phyloP scores from a whole-genome alignment of 257 asterid species.

The Rubia yunnanensis region DNA sequence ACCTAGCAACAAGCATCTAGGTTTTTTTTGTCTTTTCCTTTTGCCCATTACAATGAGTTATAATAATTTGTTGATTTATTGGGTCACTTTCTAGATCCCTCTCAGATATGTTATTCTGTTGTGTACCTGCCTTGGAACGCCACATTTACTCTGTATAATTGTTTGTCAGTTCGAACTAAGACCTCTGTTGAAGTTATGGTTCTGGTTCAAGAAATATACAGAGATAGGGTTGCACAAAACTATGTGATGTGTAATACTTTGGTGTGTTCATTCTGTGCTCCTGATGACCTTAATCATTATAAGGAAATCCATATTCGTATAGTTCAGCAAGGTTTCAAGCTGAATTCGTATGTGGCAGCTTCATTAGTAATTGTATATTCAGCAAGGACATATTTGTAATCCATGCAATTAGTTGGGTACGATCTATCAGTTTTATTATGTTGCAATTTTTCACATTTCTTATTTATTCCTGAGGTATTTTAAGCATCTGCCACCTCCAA shows the following conservation, averaged over 20 bases:
- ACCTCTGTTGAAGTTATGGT: constrained; percentile 27
- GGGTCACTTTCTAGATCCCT: no score
- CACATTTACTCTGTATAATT: background rate
- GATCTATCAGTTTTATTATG: no score
- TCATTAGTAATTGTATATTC: constrained; percentile 39
- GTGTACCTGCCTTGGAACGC: background rate
- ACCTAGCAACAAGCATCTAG: no score
- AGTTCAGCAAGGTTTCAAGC: constrained; percentile 43
- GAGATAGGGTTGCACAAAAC: constrained; percentile 26
- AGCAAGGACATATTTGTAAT: no score
- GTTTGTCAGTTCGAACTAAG: constrained; percentile 28
- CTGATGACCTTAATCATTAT: no score
- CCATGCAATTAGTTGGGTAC: no score
- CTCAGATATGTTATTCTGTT: constrained; percentile 3
- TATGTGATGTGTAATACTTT: constrained; percentile 33
- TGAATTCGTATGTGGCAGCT: constrained; percentile 29
- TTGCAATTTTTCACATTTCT: no score
- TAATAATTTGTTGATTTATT: constrained; percentile 4
- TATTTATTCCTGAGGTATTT: no score
- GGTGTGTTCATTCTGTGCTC: no score
- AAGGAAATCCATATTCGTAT: no score
- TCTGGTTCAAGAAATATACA: constrained; percentile 35
- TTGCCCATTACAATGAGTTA: background rate
- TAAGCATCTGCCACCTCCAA: no score
- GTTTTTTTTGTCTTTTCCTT: constrained; percentile 26